Percentiles rank a stretch among this genome's conserved stretches.
These are phyloP conservation scores for Irpex rosettiformis DNA, from an alignment of 1,284 basidiomycete genomes.

Conservation along the genomic window DNA sequence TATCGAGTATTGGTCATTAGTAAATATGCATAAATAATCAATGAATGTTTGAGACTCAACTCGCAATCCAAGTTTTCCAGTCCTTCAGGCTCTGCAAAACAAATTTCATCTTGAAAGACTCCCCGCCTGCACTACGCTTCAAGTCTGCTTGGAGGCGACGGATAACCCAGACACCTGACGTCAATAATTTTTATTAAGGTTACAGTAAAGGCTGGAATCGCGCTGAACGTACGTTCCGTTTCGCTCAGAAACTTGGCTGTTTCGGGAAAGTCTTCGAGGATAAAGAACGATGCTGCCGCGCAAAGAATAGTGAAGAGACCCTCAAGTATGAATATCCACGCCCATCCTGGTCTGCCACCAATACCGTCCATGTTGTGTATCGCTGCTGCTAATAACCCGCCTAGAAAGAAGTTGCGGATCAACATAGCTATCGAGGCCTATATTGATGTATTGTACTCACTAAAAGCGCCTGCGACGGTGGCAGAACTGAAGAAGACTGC, in stretches of 20 bases:
- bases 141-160: conserved; percentile 44
- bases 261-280: conserved; percentile 58
- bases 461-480: conserved; percentile 68
- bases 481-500: conserved; percentile 69
- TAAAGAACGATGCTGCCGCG: conserved; percentile 48
- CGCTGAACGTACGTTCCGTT: conserved; percentile 36
- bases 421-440: neutral
- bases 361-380: conserved; percentile 69
- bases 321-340: conserved; percentile 78
- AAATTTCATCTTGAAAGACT: conserved; percentile 42
- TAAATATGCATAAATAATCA: neutral
- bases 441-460: conserved; percentile 29
- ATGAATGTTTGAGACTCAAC: conserved; percentile 24
- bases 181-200: neutral
- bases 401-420: conserved; percentile 23
- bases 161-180: conserved; percentile 41
- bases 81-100: conserved; percentile 46
- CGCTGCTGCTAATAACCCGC: conserved; percentile 60
- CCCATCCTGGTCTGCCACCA: conserved; percentile 55
- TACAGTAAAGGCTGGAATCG: neutral
- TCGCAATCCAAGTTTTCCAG: conserved; percentile 51
- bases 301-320: conserved; percentile 63
- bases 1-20: conserved; percentile 14
- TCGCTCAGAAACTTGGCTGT: conserved; percentile 53
- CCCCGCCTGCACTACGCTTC: conserved; percentile 46